These are phyloP conservation scores for Cladophialophora yegresii DNA, from an alignment of 2,329 filamentous ascomycete species.

Conservation along the genomic window DNA sequence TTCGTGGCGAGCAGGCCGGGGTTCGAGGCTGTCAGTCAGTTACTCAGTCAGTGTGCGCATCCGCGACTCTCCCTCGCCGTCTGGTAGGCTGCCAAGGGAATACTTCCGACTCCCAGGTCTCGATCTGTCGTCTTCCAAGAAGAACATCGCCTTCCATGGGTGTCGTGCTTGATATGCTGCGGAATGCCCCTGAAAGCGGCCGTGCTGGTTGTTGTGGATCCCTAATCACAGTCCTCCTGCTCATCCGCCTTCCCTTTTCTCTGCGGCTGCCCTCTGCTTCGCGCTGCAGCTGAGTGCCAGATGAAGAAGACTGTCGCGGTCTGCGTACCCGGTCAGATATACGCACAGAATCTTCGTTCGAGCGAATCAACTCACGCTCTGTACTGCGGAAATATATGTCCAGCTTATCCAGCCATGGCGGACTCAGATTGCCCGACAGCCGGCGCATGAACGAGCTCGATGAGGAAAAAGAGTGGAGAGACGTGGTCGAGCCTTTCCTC, in stretches of 20 bases:
- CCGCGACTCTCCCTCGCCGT: neutral
- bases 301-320: constrained; percentile 14
- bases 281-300: constrained; percentile 15
- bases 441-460: constrained; percentile 7
- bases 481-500: constrained; percentile 8
- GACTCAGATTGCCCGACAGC: constrained; percentile 14
- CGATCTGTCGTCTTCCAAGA: neutral
- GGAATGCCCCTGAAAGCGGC: neutral
- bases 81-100: neutral
- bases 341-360: neutral
- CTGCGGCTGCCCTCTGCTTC: neutral
- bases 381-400: constrained; percentile 8
- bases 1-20: neutral
- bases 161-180: neutral
- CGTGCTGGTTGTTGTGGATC: neutral
- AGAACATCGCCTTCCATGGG: neutral
- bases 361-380: constrained; percentile 11
- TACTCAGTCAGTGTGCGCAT: neutral
- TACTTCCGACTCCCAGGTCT: neutral
- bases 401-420: constrained; percentile 10
- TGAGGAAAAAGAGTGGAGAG: constrained; percentile 5
- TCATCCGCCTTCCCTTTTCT: constrained; percentile 6
- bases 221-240: neutral
- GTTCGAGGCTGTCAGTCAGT: neutral
- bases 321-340: neutral